Evolutionary conservation across 1,139 yeast genomes (phyloP).

Genomic region (Pichia kudriavzevii): DNA sequence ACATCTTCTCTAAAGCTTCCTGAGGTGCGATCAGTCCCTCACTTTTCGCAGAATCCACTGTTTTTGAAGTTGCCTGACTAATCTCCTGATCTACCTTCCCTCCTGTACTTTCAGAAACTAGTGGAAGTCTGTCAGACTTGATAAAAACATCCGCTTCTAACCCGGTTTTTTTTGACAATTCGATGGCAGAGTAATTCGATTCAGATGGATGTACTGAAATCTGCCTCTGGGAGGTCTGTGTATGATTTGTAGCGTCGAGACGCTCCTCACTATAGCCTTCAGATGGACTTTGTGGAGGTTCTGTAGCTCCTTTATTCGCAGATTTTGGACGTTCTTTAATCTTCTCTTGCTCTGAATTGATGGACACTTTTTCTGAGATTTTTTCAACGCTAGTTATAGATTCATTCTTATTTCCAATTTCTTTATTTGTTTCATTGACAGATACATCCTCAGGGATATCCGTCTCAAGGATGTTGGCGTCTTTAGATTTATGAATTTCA

Average conservation of each 20-base stretch:
- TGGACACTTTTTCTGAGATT: neutral
- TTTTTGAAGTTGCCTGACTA: too few species aligned
- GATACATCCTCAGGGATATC: neutral
- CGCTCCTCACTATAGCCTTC: constrained; percentile 1
- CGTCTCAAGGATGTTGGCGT: too few species aligned
- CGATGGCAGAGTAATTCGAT: neutral
- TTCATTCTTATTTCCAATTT: neutral
- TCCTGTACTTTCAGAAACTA: neutral
- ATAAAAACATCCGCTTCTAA: constrained; percentile 2
- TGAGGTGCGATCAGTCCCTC: too few species aligned
- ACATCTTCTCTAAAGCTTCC: too few species aligned
- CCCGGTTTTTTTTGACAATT: constrained; percentile 1
- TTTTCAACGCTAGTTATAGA: neutral
- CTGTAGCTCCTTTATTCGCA: constrained; percentile 6
- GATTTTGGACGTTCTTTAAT: constrained; percentile 2
- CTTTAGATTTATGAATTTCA: too few species aligned
- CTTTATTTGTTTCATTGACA: neutral
- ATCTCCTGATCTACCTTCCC: too few species aligned
- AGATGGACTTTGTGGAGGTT: constrained; percentile 6
- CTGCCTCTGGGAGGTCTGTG: too few species aligned
- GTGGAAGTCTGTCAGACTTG: neutral
- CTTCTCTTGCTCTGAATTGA: neutral
- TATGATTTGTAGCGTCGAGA: neutral
- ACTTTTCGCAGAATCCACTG: too few species aligned
- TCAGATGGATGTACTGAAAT: too few species aligned